Base-by-base conservation (phyloP, 163 green algal genomes). In the Scenedesmus sp. region DNA sequence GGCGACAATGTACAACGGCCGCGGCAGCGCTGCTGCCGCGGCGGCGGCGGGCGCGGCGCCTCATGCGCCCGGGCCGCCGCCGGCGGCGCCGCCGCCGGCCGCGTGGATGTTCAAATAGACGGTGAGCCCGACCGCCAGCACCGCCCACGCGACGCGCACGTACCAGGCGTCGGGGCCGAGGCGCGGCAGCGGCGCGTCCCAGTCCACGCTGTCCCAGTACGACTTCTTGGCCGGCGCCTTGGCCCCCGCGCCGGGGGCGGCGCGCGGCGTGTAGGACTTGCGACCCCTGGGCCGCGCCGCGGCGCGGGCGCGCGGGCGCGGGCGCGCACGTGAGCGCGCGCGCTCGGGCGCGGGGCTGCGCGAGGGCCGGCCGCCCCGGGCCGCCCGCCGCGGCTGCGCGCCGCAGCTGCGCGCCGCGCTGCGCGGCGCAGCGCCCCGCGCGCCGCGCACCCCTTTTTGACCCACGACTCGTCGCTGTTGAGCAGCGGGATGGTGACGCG, bases 401-500 rank as follows among this genome's bases (percentile, higher is more conserved):
- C 63, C 26, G 17, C 28, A 66, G 58, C 63, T n/a, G 22, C 24
- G 53, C 39, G 26, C n/a, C n/a, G 36, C 0, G 4, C 36, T 24
- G 15, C n/a, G n/a, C n/a, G n/a, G n/a, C n/a, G 4, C 58, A 48
- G 11, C 17, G 31, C 14, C 10, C 13, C 18, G 5, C 31, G 11
- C 29, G 29, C n/a, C 64, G 60, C 60, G 74, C 56, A 77, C 70
- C 76, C 72, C 63, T 86, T 70, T 22, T 80, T 80, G 29, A 71
- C 31, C 51, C 76, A 74, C 62, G 67, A 82, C 13, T 74, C 85
- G 45, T 90, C 83, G 24, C 66, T 84, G 42, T 91, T 85, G 2
- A 98, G 79, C 31, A 96, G 81, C 0, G 94, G 92, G 2, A 98
- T 89, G 47, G 88, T 86, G 26, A 97, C 89, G 10, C 78, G 83